A percentile compares a stretch with the other conserved stretches of the same genome.
Evolutionary conservation across 2,329 filamentous ascomycete species (phyloP).

Genomic region (Madurella fahalii): DNA sequence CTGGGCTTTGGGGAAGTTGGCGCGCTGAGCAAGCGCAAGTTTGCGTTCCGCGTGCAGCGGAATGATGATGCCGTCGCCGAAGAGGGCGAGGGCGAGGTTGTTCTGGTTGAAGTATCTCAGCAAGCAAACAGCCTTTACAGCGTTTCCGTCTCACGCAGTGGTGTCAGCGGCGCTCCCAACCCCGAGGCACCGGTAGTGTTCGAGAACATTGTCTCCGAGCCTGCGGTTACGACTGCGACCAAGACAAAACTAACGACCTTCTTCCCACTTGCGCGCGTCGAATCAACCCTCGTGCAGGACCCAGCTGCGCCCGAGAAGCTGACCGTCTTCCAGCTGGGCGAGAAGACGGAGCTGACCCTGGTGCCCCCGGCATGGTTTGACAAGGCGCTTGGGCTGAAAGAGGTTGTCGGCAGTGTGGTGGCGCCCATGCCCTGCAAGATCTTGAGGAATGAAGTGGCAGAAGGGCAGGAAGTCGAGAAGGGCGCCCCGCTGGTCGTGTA

Average conservation of each 20-base stretch:
- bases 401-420: slow-evolving; percentile 74
- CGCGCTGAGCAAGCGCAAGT: slow-evolving; percentile 41
- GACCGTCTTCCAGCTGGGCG: slow-evolving; percentile 70
- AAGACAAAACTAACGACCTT: slow-evolving; percentile 59
- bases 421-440: slow-evolving; percentile 99
- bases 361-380: slow-evolving; percentile 73
- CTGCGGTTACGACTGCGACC: slow-evolving; percentile 29
- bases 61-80: slow-evolving; percentile 45
- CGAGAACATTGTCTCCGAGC: slow-evolving; percentile 43
- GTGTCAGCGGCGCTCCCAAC: slow-evolving; percentile 1
- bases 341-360: slow-evolving; percentile 56
- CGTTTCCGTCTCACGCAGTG: slow-evolving; percentile 42
- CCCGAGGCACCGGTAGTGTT: slow-evolving; percentile 38
- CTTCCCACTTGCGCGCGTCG: slow-evolving; percentile 75
- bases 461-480: slow-evolving; percentile 78
- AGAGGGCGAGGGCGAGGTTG: slow-evolving; percentile 52
- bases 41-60: slow-evolving; percentile 47
- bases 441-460: slow-evolving; percentile 78
- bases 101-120: slow-evolving; percentile 49
- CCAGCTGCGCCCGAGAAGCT: slow-evolving; percentile 52
- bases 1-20: slow-evolving; percentile 52
- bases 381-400: slow-evolving; percentile 79
- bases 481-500: slow-evolving; percentile 82
- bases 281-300: slow-evolving; percentile 69
- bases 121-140: slow-evolving; percentile 45